A percentile compares a stretch with the other conserved stretches of the same genome.
phyloP scores from a whole-genome alignment of 345 rosid species.

The Eucalyptus caleyi region DNA sequence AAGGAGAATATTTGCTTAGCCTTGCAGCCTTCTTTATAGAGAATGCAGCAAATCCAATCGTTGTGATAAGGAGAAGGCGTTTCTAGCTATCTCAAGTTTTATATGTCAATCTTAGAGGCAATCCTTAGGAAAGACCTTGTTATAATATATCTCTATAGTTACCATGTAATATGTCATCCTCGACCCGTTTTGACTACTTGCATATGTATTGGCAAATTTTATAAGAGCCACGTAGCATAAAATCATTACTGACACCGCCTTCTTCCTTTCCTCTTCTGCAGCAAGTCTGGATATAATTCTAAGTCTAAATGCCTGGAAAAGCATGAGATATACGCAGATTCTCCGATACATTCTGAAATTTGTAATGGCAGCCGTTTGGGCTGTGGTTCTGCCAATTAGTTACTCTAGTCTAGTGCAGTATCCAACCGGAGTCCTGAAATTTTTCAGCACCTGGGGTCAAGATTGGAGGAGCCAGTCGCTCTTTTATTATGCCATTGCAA shows the following conservation, averaged over 20 bases:
- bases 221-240: not conserved
- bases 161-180: not conserved
- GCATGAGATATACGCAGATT: slow-evolving; percentile 71
- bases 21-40: not conserved
- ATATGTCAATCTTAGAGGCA: not conserved
- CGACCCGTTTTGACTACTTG: not conserved
- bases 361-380: slow-evolving; percentile 76
- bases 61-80: not conserved
- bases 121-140: not conserved
- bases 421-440: slow-evolving; percentile 74
- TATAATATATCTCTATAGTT: not conserved
- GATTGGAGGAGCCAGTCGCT: slow-evolving; percentile 55
- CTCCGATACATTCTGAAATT: slow-evolving; percentile 73
- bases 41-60: not conserved
- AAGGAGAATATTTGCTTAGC: not conserved
- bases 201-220: not conserved
- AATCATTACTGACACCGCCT: not conserved
- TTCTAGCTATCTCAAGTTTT: not conserved
- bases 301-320: slow-evolving; percentile 79
- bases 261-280: slow-evolving; percentile 9
- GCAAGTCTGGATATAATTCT: slow-evolving; percentile 79
- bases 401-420: slow-evolving; percentile 67
- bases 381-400: slow-evolving; percentile 67
- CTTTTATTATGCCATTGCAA: slow-evolving; percentile 68
- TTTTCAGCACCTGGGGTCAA: slow-evolving; percentile 54